phyloP scores from a whole-genome alignment of 345 rosid genomes.

The Citrus unshiu region DNA sequence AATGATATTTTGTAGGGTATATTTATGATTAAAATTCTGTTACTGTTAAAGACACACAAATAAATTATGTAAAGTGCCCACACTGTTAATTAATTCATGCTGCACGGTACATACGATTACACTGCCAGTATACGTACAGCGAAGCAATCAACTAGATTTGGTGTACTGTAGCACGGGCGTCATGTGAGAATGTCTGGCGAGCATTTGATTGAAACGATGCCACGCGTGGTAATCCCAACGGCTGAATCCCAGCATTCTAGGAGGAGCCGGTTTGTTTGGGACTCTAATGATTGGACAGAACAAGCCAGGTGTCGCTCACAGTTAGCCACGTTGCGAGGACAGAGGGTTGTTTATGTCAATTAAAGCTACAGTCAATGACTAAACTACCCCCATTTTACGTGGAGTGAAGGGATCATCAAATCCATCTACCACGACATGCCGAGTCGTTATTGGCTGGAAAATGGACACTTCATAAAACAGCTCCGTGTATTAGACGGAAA shows the following conservation, averaged over 20 bases:
- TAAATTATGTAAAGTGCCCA: too few species aligned
- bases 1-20: too few species aligned
- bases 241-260: not conserved
- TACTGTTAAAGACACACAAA: too few species aligned
- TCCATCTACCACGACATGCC: not conserved
- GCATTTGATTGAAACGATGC: not conserved
- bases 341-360: not conserved
- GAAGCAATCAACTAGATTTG: not conserved
- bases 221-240: not conserved
- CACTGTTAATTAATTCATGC: too few species aligned
- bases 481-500: constrained; percentile 19
- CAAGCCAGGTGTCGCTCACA: not conserved
- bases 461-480: not conserved
- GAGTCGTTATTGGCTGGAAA: not conserved
- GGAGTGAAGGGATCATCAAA: not conserved
- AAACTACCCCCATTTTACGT: constrained; percentile 14
- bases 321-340: constrained; percentile 13
- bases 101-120: too few species aligned
- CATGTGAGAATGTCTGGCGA: not conserved
- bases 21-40: too few species aligned
- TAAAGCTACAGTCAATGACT: not conserved
- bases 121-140: not conserved
- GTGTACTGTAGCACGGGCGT: not conserved
- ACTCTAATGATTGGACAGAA: not conserved
- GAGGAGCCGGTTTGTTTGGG: constrained; percentile 1